These are phyloP conservation scores for Venturiaceae sp. DNA, from an alignment of 2,329 filamentous ascomycete species.

Conservation along the genomic window DNA sequence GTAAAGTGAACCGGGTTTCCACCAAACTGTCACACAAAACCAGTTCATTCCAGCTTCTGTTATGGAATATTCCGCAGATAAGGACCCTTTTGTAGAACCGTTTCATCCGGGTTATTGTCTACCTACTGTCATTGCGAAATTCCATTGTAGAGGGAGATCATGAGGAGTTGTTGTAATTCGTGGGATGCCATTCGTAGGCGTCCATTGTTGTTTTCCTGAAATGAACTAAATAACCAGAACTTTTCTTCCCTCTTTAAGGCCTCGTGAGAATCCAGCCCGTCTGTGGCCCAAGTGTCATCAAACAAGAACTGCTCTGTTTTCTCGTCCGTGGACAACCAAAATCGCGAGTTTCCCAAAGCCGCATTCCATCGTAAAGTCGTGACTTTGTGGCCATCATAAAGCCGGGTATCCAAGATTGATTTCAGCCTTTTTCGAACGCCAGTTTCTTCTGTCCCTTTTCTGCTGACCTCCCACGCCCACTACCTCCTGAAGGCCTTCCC, in stretches of 20 bases:
- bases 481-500: neutral
- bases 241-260: too few relatives aligned
- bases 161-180: neutral
- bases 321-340: too few relatives aligned
- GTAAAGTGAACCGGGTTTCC: neutral
- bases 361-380: neutral
- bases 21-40: neutral
- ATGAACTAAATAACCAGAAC: too few relatives aligned
- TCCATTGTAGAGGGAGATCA: neutral
- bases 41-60: neutral
- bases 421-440: constrained; percentile 9
- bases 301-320: too few relatives aligned
- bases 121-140: neutral
- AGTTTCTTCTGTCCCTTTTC: constrained; percentile 10
- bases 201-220: too few relatives aligned
- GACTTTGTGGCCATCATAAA: neutral
- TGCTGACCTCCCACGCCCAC: neutral
- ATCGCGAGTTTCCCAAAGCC: too few relatives aligned
- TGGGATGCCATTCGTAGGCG: too few relatives aligned
- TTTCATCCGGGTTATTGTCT: neutral
- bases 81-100: neutral
- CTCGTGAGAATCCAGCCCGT: too few relatives aligned
- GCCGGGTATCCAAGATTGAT: neutral
- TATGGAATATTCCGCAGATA: neutral
- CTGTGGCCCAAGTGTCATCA: too few relatives aligned